Evolutionary conservation across 2,329 filamentous ascomycete species (phyloP).

Genomic region (Penicillium nordicum): DNA sequence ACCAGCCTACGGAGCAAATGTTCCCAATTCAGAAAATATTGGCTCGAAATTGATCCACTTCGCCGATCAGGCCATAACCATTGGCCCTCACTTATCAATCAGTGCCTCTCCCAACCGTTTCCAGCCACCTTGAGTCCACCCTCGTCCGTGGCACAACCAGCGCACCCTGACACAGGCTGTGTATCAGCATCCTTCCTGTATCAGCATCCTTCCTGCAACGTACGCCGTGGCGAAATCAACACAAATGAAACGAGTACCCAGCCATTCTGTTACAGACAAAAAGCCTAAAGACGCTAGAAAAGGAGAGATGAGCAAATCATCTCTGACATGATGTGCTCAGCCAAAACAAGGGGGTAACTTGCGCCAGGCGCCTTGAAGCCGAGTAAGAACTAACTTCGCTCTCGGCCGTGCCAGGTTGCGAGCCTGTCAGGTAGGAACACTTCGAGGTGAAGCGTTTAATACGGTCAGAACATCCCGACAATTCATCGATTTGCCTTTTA

Average conservation of each 20-base stretch:
- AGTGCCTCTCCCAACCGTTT: not conserved
- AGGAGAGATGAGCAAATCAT: not conserved
- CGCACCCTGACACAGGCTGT: slow-evolving; percentile 8
- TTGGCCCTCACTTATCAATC: slow-evolving; percentile 5
- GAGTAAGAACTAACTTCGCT: not conserved
- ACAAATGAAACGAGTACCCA: not conserved
- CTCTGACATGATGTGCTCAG: not conserved
- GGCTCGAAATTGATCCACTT: not conserved
- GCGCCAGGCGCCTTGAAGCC: not conserved
- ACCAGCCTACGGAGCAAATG: not conserved
- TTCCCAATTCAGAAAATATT: not conserved
- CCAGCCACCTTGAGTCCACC: not conserved
- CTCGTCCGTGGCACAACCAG: not conserved
- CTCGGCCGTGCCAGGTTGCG: not conserved
- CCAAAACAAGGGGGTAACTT: not conserved
- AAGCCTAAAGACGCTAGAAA: not conserved
- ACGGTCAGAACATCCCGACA: slow-evolving; percentile 13
- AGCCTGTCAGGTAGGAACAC: slow-evolving; percentile 1
- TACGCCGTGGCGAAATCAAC: slow-evolving; percentile 5
- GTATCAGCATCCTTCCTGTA: slow-evolving; percentile 12
- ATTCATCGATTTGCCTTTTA: not conserved
- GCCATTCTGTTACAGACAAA: not conserved
- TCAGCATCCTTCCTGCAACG: slow-evolving; percentile 1
- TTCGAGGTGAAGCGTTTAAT: slow-evolving; percentile 3
- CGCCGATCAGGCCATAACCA: not conserved